Conservation (phyloP, 192 early-diverging fungal genomes). For the Podila horticola region DNA sequence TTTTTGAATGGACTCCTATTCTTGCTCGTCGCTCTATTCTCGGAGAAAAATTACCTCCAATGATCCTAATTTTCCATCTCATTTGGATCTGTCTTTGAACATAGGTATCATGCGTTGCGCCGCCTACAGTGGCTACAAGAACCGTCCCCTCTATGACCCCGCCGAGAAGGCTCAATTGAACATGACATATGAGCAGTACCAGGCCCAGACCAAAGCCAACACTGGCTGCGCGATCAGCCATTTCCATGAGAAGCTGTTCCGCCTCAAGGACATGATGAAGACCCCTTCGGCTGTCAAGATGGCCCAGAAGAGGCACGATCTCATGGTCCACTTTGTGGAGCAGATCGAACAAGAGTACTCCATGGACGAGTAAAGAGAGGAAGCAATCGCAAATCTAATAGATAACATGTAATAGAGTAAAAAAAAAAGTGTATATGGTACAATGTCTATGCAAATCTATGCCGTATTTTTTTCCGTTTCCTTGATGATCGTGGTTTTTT, state of each 20-base stretch:
- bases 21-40: not conserved
- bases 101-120: slow-evolving; percentile 74
- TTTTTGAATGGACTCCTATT: too few species aligned
- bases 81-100: too few species aligned
- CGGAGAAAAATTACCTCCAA: too few species aligned
- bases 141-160: slow-evolving; percentile 66
- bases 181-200: slow-evolving; percentile 72
- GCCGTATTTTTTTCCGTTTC: not conserved
- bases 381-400: not conserved
- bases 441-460: slow-evolving; percentile 4
- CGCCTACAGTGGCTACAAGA: slow-evolving; percentile 74
- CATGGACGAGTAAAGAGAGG: slow-evolving; percentile 41
- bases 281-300: slow-evolving; percentile 62
- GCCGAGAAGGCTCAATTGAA: slow-evolving; percentile 56
- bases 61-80: too few species aligned
- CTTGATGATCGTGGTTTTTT: not conserved
- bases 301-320: slow-evolving; percentile 65
- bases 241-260: slow-evolving; percentile 77
- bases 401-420: not conserved
- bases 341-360: slow-evolving; percentile 67
- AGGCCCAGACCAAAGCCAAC: slow-evolving; percentile 55
- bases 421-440: not conserved
- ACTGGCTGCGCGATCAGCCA: slow-evolving; percentile 70
- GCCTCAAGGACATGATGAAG: slow-evolving; percentile 72
- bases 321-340: slow-evolving; percentile 66